phyloP scores from a whole-genome alignment of 2,329 filamentous ascomycete species.

The Xylariales sp. region DNA sequence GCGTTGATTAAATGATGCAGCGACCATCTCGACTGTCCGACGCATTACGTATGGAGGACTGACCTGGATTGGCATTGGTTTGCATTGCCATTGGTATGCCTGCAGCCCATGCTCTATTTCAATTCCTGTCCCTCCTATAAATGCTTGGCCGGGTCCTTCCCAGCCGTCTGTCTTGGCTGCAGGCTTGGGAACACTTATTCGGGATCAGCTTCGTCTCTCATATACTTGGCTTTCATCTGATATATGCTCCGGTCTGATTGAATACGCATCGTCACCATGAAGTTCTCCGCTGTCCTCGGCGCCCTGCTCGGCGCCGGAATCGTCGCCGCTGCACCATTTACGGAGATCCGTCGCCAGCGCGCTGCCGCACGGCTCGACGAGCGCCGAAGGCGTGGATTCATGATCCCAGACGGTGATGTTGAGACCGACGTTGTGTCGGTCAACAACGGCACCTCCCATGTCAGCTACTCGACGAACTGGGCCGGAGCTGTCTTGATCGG shows the following conservation, averaged over 20 bases:
- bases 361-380: slow-evolving; percentile 21
- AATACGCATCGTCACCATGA: slow-evolving; percentile 43
- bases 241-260: no score
- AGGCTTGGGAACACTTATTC: not conserved
- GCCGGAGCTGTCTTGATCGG: slow-evolving; percentile 51
- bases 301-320: slow-evolving; percentile 34
- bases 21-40: no score
- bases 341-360: slow-evolving; percentile 32
- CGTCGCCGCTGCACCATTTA: slow-evolving; percentile 41
- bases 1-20: no score
- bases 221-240: no score
- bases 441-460: slow-evolving; percentile 22
- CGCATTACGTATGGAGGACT: not conserved
- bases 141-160: no score
- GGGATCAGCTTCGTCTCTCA: not conserved
- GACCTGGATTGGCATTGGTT: slow-evolving; percentile 1
- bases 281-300: slow-evolving; percentile 35
- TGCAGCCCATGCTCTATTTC: no score
- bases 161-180: no score
- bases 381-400: slow-evolving; percentile 11
- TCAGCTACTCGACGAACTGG: slow-evolving; percentile 54
- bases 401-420: not conserved
- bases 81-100: no score
- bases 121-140: no score
- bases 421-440: not conserved